These are phyloP conservation scores for Emergomyces africanus DNA, from an alignment of 2,329 filamentous ascomycete species.

Conservation along the genomic window DNA sequence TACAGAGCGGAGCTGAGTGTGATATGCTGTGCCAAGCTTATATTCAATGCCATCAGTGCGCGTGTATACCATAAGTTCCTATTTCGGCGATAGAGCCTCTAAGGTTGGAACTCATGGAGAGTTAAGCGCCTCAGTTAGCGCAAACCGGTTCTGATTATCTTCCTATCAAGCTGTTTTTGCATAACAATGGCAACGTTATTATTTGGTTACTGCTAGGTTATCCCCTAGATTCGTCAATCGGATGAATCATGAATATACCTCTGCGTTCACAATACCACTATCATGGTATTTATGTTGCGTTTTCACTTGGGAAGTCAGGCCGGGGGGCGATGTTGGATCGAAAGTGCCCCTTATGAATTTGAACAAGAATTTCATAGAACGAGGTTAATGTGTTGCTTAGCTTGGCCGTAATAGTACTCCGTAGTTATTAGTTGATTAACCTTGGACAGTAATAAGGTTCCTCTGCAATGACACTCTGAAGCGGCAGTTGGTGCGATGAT, in stretches of 20 bases:
- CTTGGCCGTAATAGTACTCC: background rate
- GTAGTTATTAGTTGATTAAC: too few species aligned
- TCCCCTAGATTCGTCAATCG: too few species aligned
- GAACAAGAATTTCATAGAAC: background rate
- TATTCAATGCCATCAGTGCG: background rate
- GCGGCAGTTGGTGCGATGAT: background rate
- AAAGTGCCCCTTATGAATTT: background rate
- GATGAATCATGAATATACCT: too few species aligned
- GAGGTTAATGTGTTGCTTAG: background rate
- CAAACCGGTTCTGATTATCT: background rate
- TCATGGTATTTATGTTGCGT: background rate
- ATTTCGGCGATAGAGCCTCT: background rate
- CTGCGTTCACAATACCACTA: background rate
- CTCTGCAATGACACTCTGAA: too few species aligned
- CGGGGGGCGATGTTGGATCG: background rate
- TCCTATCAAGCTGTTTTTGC: background rate
- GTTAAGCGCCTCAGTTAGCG: background rate
- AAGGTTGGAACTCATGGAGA: background rate
- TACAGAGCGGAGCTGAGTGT: background rate
- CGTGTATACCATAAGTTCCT: background rate
- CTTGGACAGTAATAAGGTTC: too few species aligned
- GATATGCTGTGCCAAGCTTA: background rate
- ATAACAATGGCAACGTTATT: background rate
- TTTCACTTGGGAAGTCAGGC: too few species aligned
- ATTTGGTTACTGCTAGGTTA: too few species aligned